Base-by-base conservation (phyloP, 768 basidiomycete species). In the Suillus weaverae region DNA sequence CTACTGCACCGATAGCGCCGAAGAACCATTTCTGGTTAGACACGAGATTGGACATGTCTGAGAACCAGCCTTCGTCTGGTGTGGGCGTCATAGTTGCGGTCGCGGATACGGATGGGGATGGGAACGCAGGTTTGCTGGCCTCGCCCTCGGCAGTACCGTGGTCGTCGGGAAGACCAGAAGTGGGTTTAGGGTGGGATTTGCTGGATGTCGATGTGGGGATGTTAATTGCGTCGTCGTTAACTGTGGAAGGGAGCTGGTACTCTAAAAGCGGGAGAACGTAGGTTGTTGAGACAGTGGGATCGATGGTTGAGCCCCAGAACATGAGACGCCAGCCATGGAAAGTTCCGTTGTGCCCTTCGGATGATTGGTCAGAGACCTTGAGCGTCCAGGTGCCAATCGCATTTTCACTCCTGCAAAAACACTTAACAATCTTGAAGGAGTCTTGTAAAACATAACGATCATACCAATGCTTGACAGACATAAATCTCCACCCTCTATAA, bases 391-490 rank as follows among this genome's bases (percentile, higher is more conserved):
- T 84, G 20, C 97, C 97, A 35, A 93, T 74, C 1, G 95, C 92
- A 75, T 92, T 82, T 78, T 99, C 97, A 44, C 92, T 95, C 97
- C 97, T 98, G 66, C 32, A 13, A 41, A 60, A 26, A 46, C 1
- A 35, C 64, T 78, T 44, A 77, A 64, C 13, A 61, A 41, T 43
- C 50, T 43, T 61, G 48, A 35, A 62, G 33, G 60, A 22, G 7
- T 16, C 41, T 65, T n/a, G 54, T 22, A 56, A 44, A 64, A 13
- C 30, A 68, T 41, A 64, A 44, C 38, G 10, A 62, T 62, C 76
- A 30, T 64, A 96, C 97, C 97, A 99, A 72, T 99, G 97, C 77
- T 99, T 99, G 63, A 99, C 86, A 38, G 88, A 87, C 95, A 98
- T 99, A 75, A 99, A 99, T n/a, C 85, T 89, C 97, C 97, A 99